Base-by-base conservation (phyloP, 371 early-diverging fungal species). In the Apophysomyces ossiformis region DNA sequence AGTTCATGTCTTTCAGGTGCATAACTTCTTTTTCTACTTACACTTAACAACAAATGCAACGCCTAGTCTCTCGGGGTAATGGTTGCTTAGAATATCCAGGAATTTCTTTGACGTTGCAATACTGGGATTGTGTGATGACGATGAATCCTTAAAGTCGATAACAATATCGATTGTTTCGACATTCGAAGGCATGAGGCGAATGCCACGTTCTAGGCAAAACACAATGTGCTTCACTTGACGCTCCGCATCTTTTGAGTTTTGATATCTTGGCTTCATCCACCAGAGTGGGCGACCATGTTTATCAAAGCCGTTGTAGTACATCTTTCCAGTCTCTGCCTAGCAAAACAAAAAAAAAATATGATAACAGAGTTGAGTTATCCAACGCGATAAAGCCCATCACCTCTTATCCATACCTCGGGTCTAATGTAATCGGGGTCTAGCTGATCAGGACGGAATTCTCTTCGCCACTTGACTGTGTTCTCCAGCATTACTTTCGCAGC, bases 1-100 rank as follows among this genome's bases (percentile, higher is more conserved):
- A 39, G 43, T 54, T 18, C 16, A 36, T 16, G 32, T 26, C 32
- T 18, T 11, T 8, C 5, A 1, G 92, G 92, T 68, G 32, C 32
- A 26, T 26, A 2, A 3, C 32, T 26, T 26, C 32, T 26, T 26
- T 93, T 93, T 93, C 37, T 75, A 37, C 46, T 72, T 74, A 84
- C 85, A 75, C 63, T 90, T 85, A 37, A 89, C 68, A 18, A 91
- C 73, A 63, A 83, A 83, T 4, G 84, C 87, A 60, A 70, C 68
- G 57, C 85, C 82, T 57, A 93, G 77, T 32, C 91, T 85, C 69
- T 95, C 95, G 2, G 94, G 93, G 67, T 94, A 95, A 71, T 96
- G 96, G 35, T 79, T 80, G 21, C 85, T 84, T 5, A 96, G 73
- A 15, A 92, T 83, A 57, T 84, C 69, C 67, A 93, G 71, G 58